Percentiles rank a stretch among this genome's conserved stretches.
These are phyloP conservation scores for Linnemannia elongata DNA, from an alignment of 192 early-diverging fungal genomes.

Conservation along the genomic window DNA sequence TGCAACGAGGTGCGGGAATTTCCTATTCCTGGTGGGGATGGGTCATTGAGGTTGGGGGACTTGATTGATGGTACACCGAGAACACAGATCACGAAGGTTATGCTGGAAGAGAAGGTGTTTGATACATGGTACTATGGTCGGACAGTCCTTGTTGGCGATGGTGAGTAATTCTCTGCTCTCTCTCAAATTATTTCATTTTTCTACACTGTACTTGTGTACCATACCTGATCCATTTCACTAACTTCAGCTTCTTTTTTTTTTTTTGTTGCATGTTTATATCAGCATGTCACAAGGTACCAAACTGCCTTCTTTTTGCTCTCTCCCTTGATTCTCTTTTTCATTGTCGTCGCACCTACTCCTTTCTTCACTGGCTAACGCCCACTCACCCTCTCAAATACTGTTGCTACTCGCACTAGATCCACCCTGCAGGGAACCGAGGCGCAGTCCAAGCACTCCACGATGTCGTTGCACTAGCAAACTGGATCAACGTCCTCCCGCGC, in stretches of 20 bases:
- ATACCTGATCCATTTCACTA: too few species aligned
- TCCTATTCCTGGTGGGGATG: conserved; percentile 7
- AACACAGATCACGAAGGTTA: conserved; percentile 27
- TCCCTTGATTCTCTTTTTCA: background rate
- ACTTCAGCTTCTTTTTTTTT: background rate
- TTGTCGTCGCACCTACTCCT: background rate
- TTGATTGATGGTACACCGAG: conserved; percentile 27
- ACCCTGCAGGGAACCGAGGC: conserved; percentile 4
- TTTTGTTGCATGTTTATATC: too few species aligned
- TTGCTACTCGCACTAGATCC: background rate
- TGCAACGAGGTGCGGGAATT: conserved; percentile 29
- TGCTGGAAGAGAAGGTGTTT: conserved; percentile 48
- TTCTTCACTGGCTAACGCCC: background rate
- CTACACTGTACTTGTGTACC: too few species aligned
- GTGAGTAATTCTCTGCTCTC: background rate
- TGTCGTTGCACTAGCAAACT: conserved; percentile 28
- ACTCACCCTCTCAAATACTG: background rate
- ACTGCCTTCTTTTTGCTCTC: too few species aligned
- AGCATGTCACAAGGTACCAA: background rate
- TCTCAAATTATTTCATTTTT: too few species aligned
- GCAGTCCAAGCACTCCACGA: conserved; percentile 28
- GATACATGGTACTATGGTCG: conserved; percentile 34
- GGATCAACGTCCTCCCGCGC: conserved; percentile 14
- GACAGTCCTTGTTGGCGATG: conserved; percentile 33
- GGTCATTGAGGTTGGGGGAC: background rate